phyloP scores from a whole-genome alignment of 257 asterid genomes.

The Penstemon newberryi region DNA sequence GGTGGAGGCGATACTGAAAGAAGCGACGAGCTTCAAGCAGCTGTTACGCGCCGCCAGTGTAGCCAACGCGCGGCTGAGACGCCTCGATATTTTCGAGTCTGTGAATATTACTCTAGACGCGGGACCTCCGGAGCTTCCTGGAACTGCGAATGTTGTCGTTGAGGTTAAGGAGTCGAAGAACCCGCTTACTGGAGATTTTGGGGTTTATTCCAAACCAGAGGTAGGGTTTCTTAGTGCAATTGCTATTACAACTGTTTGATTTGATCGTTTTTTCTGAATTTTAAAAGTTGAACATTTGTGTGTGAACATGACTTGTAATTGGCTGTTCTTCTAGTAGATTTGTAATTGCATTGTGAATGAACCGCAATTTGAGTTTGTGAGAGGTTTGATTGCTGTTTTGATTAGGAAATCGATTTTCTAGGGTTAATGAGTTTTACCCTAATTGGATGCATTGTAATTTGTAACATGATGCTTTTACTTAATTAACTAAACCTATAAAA shows the following conservation, averaged over 20 bases:
- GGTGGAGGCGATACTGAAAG: slow-evolving; percentile 55
- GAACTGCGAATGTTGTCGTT: slow-evolving; percentile 77
- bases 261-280: not conserved
- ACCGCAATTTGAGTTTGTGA: too few species aligned
- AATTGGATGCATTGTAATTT: not conserved
- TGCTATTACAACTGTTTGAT: slow-evolving; percentile 10
- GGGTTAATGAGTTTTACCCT: not conserved
- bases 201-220: slow-evolving; percentile 82
- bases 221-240: slow-evolving; percentile 33
- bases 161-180: slow-evolving; percentile 64
- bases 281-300: not conserved
- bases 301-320: too few species aligned
- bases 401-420: not conserved
- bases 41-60: slow-evolving; percentile 59
- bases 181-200: slow-evolving; percentile 68
- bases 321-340: too few species aligned
- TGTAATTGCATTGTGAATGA: too few species aligned
- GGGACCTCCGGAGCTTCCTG: slow-evolving; percentile 93
- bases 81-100: slow-evolving; percentile 73
- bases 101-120: slow-evolving; percentile 73
- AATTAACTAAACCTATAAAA: not conserved
- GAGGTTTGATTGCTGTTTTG: not conserved
- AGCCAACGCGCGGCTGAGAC: slow-evolving; percentile 61
- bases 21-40: slow-evolving; percentile 66
- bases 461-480: not conserved